Evolutionary conservation across 192 early-diverging fungal species (phyloP).

Genomic region (Coemansia sp.): DNA sequence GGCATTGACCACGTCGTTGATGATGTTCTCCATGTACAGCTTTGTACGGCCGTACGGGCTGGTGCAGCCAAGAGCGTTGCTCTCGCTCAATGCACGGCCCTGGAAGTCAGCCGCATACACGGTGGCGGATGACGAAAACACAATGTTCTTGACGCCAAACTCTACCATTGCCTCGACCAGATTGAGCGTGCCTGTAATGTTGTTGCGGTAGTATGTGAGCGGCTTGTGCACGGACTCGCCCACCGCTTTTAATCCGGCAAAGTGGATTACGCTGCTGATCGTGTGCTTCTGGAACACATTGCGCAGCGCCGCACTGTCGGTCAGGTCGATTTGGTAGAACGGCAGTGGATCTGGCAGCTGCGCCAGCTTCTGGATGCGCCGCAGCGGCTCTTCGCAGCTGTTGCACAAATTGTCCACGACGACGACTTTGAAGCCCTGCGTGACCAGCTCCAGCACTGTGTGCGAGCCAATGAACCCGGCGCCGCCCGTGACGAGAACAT

Average conservation of each 20-base stretch:
- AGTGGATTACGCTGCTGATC: constrained; percentile 76
- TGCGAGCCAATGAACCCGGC: constrained; percentile 96
- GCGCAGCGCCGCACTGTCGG: constrained; percentile 64
- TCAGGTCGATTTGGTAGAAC: constrained; percentile 79
- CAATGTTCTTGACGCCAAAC: constrained; percentile 80
- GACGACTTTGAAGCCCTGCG: constrained; percentile 77
- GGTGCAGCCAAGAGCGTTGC: constrained; percentile 68
- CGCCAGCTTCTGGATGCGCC: constrained; percentile 65
- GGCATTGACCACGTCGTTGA: constrained; percentile 70
- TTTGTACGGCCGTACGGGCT: constrained; percentile 98
- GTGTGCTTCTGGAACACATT: constrained; percentile 70
- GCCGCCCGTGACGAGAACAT: constrained; percentile 68
- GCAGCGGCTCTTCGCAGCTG: constrained; percentile 71
- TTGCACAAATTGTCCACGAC: constrained; percentile 92
- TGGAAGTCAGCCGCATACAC: constrained; percentile 75
- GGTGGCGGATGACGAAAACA: constrained; percentile 93
- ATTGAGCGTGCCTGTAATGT: constrained; percentile 84
- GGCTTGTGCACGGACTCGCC: constrained; percentile 79
- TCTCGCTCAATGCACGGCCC: constrained; percentile 53
- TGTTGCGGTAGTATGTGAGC: constrained; percentile 91
- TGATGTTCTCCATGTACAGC: constrained; percentile 82
- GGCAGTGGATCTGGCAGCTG: constrained; percentile 53
- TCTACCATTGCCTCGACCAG: constrained; percentile 82
- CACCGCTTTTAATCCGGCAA: constrained; percentile 86
- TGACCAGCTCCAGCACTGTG: constrained; percentile 79